A percentile compares a stretch with the other conserved stretches of the same genome.
Conservation (phyloP, 2,329 filamentous ascomycete genomes). For the Calonectria montana region DNA sequence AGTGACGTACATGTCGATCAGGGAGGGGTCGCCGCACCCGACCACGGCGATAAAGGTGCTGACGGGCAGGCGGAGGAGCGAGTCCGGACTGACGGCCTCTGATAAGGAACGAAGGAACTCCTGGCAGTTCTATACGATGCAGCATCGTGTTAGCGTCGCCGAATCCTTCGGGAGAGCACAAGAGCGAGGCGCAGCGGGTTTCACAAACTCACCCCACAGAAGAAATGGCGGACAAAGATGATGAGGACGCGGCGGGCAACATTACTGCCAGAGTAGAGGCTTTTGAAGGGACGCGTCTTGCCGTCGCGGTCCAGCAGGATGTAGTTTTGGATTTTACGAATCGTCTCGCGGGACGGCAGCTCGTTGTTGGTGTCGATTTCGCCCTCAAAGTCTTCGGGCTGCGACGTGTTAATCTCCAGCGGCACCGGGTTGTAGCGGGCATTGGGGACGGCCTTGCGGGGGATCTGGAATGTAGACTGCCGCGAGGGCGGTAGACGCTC, state of each 20-base stretch:
- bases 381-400: constrained; percentile 66
- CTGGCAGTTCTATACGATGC: constrained; percentile 72
- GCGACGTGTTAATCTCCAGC: constrained; percentile 51
- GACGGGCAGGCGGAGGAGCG: constrained; percentile 61
- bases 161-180: neutral
- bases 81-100: constrained; percentile 64
- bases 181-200: neutral
- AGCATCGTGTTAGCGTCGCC: constrained; percentile 29
- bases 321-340: constrained; percentile 65
- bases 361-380: constrained; percentile 66
- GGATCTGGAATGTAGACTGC: constrained; percentile 20
- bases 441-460: constrained; percentile 31
- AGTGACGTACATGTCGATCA: constrained; percentile 75
- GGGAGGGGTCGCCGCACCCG: constrained; percentile 75
- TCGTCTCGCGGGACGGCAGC: constrained; percentile 60
- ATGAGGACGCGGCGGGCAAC: constrained; percentile 70
- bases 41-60: constrained; percentile 75
- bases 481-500: neutral
- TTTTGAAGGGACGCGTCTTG: constrained; percentile 70
- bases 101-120: constrained; percentile 76
- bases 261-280: constrained; percentile 68
- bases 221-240: constrained; percentile 84
- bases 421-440: constrained; percentile 37
- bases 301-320: constrained; percentile 71
- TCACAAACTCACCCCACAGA: constrained; percentile 74